Base-by-base conservation (phyloP, 352 stramenopile genomes). In the Globisporangium sylvaticum region DNA sequence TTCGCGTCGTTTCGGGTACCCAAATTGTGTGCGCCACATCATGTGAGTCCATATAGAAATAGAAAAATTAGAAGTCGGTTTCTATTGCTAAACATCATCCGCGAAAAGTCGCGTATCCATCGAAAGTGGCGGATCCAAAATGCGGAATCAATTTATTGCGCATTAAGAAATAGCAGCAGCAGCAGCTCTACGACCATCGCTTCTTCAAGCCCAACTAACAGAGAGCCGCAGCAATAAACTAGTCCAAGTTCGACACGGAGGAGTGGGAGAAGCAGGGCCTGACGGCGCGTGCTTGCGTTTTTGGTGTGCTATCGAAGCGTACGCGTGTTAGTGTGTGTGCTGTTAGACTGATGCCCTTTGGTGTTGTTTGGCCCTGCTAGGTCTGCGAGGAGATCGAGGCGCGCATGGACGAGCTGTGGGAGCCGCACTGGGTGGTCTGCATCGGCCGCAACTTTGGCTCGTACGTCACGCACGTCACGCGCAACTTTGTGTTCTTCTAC, bases 391-490 rank as follows among this genome's bases (percentile, higher is more conserved):
- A 94, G 61, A 82, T 96, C 65, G 90, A 92, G 62, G 74, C 79
- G 57, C 84, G 94, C 46, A 54, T 96, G 68, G 88, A 95, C 57
- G 74, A 83, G 54, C 71, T 68, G 20, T 96, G 88, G 88, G 85
- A 94, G 29, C 84, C 84, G 29, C 75, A 92, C 52, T 96, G 88
- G 88, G 81, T 94, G 34, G 85, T 96, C 18, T 93, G 84, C 63
- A 96, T 97, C 56, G 94, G 93, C 2, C 80, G 88, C 39, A 97
- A 97, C 70, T 98, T 98, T 62, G 94, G 93, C 56, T 97, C 89
- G 42, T 96, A 96, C 64, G 92, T 98, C 34, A 98, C 91, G 24
- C 94, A 98, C 77, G 91, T 98, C 61, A 96, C 91, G 18, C 86
- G 82, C 46, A 91, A 96, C 62, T 97, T 98, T 71, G 77, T 97